phyloP scores from a whole-genome alignment of 768 basidiomycete species.

The Agrocybe praecox region DNA sequence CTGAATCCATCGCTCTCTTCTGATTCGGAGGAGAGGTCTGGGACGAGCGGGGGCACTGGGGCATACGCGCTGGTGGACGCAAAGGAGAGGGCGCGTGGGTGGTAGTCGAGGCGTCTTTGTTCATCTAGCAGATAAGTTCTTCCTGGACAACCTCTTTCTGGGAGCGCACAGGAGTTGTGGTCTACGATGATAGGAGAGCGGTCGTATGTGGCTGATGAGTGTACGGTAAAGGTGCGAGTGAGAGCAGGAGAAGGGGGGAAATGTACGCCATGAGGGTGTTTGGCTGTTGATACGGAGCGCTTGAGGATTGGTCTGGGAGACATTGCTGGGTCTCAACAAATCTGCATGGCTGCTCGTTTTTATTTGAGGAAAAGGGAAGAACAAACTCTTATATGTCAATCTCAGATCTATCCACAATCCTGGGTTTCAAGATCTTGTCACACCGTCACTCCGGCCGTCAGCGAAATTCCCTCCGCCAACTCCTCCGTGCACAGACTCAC shows the following conservation, averaged over 20 bases:
- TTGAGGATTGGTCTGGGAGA: constrained; percentile 64
- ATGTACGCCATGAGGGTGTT: constrained; percentile 40
- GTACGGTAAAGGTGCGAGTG: constrained; percentile 49
- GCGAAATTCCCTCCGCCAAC: no score
- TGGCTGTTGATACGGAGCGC: constrained; percentile 32
- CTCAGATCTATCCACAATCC: no score
- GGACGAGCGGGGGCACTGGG: constrained; percentile 53
- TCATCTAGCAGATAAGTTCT: constrained; percentile 63
- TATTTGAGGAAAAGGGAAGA: constrained; percentile 8
- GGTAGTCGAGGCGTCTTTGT: constrained; percentile 35
- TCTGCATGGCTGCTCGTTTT: not conserved
- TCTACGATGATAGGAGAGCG: constrained; percentile 77
- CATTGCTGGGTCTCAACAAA: constrained; percentile 19
- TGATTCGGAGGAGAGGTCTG: constrained; percentile 63
- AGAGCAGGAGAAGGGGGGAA: constrained; percentile 57
- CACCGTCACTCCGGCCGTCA: no score
- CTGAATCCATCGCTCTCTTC: constrained; percentile 64
- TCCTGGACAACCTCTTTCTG: constrained; percentile 77
- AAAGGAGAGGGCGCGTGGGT: constrained; percentile 43
- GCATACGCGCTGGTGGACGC: constrained; percentile 19
- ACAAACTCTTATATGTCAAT: no score
- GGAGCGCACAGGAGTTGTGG: constrained; percentile 74
- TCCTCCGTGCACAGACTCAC: no score
- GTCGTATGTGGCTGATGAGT: constrained; percentile 72
- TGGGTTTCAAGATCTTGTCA: no score